A percentile compares a stretch with the other conserved stretches of the same genome.
These are phyloP conservation scores for Penicillium psychrofluorescens DNA, from an alignment of 495 filamentous ascomycete species.

Conservation along the genomic window DNA sequence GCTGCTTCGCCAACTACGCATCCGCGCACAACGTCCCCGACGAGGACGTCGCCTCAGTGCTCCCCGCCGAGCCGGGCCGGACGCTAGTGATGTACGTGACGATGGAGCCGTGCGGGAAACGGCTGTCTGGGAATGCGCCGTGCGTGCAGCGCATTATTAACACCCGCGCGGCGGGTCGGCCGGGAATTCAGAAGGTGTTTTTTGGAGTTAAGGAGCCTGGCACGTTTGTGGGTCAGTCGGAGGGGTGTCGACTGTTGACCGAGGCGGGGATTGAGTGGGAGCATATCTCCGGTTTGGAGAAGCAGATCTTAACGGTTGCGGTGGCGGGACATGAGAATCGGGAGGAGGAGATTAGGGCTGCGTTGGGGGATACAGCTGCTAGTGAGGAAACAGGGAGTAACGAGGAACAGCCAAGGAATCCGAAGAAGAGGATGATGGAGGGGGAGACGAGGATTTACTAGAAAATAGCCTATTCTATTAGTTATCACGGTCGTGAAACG, in stretches of 20 bases:
- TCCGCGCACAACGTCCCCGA: conserved; percentile 42
- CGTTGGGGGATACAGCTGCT: conserved; percentile 21
- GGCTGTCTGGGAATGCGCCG: conserved; percentile 72
- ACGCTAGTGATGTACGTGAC: conserved; percentile 76
- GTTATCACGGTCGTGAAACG: no score
- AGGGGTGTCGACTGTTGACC: conserved; percentile 61
- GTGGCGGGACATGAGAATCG: conserved; percentile 65
- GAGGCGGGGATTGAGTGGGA: conserved; percentile 68
- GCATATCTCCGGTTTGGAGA: conserved; percentile 67
- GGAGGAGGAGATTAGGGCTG: conserved; percentile 25
- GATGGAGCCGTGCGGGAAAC: conserved; percentile 82
- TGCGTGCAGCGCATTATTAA: conserved; percentile 76
- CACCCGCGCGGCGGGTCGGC: conserved; percentile 34
- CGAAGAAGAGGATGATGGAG: conserved; percentile 45
- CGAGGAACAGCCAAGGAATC: conserved; percentile 31
- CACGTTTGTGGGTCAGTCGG: conserved; percentile 77
- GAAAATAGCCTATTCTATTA: background rate
- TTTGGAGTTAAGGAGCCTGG: conserved; percentile 84
- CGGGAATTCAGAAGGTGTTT: conserved; percentile 68
- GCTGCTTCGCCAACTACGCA: conserved; percentile 74
- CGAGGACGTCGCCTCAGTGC: conserved; percentile 44
- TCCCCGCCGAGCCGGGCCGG: conserved; percentile 37
- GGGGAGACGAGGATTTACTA: conserved; percentile 17
- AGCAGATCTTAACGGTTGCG: conserved; percentile 73
- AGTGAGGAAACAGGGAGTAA: conserved; percentile 30